Base-by-base conservation (phyloP, 2,329 filamentous ascomycete species). In the Colletotrichum musae region DNA sequence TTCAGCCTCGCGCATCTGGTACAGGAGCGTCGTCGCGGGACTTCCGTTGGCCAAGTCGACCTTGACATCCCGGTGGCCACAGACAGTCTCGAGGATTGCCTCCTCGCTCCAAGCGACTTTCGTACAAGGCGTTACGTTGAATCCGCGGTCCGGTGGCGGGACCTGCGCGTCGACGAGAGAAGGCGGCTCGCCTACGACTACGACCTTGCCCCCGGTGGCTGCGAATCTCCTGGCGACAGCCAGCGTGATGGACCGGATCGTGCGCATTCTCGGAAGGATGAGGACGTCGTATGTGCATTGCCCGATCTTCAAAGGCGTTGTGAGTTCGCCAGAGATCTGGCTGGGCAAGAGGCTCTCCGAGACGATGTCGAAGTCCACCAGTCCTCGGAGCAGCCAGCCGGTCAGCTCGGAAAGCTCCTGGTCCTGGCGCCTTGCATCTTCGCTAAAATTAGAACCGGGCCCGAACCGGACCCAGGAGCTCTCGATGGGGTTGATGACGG, bases 321-420 rank as follows among this genome's bases (percentile, higher is more conserved):
- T 65, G 0, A 45, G 24, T 2, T 70, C 18, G 6, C 59, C 66
- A 2, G 59, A 36, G 3, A 68, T 64, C 50, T 77, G 75, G 15
- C 45, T 68, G 18, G 75, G 74, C 3, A 79, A 53, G 1, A 79
- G 71, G 48, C 73, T 77, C 64, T 79, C 77, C 1, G 75, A 72
- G 39, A 79, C 75, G 52, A 79, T 78, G 66, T 79, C 77, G 57
- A 79, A 79, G 60, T 79, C 77, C 7, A 78, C 71, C n/a, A 78
- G 67, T 0, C 70, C 69, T 1, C 68, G 62, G 1, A 71, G 50
- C 5, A 71, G 53, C 67, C 70, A 70, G 26, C 58, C 43, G 13
- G 67, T 72, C 6, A 72, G 69, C 58, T 73, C 71, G 5, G 36
- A 72, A 50, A 79, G 79, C 5, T 67, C 70, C 47, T 72, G 68